A percentile compares a stretch with the other conserved stretches of the same genome.
phyloP scores from a whole-genome alignment of 345 rosid genomes.

The Pugionium cornutum region DNA sequence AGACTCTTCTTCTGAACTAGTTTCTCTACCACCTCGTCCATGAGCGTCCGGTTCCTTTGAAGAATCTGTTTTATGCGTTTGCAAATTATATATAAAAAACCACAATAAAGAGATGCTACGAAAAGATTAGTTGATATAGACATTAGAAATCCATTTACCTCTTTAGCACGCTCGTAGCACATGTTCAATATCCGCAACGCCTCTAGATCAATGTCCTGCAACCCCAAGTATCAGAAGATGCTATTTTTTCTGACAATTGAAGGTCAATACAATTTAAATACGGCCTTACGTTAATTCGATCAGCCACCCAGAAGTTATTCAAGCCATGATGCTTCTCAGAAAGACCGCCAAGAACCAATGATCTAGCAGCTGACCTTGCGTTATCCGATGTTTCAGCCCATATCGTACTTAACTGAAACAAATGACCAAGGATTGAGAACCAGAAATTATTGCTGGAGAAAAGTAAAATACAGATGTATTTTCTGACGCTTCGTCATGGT shows the following conservation, averaged over 20 bases:
- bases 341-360: slow-evolving; percentile 84
- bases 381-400: slow-evolving; percentile 97
- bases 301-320: slow-evolving; percentile 74
- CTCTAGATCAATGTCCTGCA: slow-evolving; percentile 83
- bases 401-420: slow-evolving; percentile 83
- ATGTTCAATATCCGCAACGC: slow-evolving; percentile 61
- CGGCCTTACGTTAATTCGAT: slow-evolving; percentile 71
- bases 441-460: background rate
- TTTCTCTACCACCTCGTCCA: slow-evolving; percentile 69
- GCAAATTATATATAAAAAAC: background rate
- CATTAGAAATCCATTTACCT: slow-evolving; percentile 45
- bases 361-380: slow-evolving; percentile 88
- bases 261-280: slow-evolving; percentile 19
- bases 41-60: slow-evolving; percentile 54
- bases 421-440: slow-evolving; percentile 26
- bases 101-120: background rate
- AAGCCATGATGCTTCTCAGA: slow-evolving; percentile 80
- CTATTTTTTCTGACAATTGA: background rate
- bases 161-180: slow-evolving; percentile 81
- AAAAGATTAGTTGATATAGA: background rate
- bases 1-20: slow-evolving; percentile 74
- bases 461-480: slow-evolving; percentile 7
- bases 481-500: slow-evolving; percentile 11
- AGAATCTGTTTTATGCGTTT: slow-evolving; percentile 35
- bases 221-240: slow-evolving; percentile 21